phyloP scores from a whole-genome alignment of 768 basidiomycete genomes.

The Leucogyrophana mollusca region DNA sequence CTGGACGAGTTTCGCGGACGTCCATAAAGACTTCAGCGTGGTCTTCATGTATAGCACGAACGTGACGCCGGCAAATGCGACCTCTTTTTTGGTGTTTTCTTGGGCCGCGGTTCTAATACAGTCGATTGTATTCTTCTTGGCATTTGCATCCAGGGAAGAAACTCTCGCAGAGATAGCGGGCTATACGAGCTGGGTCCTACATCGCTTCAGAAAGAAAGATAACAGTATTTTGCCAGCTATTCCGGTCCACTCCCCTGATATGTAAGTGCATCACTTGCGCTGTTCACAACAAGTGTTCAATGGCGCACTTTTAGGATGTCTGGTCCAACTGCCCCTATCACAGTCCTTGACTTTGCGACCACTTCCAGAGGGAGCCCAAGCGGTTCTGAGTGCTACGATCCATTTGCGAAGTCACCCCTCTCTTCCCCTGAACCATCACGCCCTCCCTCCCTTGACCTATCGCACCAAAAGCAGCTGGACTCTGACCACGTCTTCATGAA shows the following conservation, averaged over 20 bases:
- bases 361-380: slow-evolving; percentile 10
- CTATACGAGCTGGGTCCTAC: neutral
- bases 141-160: slow-evolving; percentile 55
- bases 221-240: neutral
- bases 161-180: slow-evolving; percentile 15
- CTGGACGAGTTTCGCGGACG: slow-evolving; percentile 45
- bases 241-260: slow-evolving; percentile 3
- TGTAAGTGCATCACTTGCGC: too few relatives aligned
- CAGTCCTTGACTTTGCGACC: slow-evolving; percentile 23
- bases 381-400: slow-evolving; percentile 4
- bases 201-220: neutral
- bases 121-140: slow-evolving; percentile 49
- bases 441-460: slow-evolving; percentile 6
- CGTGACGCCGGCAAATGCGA: slow-evolving; percentile 25
- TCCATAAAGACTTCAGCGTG: slow-evolving; percentile 45
- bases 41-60: slow-evolving; percentile 13
- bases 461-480: slow-evolving; percentile 1
- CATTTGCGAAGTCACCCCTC: slow-evolving; percentile 8
- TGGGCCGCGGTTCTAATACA: slow-evolving; percentile 22
- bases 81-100: slow-evolving; percentile 33
- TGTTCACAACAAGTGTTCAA: too few relatives aligned
- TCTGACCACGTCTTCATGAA: slow-evolving; percentile 14
- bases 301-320: slow-evolving; percentile 9
- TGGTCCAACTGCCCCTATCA: slow-evolving; percentile 13
- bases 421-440: slow-evolving; percentile 1